Base-by-base conservation (phyloP, 2,329 filamentous ascomycete species). In the Orbilia oligospora region DNA sequence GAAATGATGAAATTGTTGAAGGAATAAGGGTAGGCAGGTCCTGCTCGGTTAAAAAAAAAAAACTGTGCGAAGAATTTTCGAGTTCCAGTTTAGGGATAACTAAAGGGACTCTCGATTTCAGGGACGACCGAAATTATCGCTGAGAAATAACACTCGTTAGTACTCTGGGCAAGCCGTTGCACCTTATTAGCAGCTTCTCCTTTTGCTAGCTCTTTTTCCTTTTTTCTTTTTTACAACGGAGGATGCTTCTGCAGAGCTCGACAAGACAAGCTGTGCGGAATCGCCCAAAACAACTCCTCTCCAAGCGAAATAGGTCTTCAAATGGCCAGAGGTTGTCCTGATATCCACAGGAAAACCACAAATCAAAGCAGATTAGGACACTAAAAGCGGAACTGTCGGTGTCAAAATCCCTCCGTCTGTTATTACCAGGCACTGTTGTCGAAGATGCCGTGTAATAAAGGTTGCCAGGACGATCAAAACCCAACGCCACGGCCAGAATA, bases 51-150 rank as follows among this genome's bases (percentile, higher is more conserved):
- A 77, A 68, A 68, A 75, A 64, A 64, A 77, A 77, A 71, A 72
- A 72, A 53, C 27, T 63, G 75, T 69, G 63, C 51, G 75, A 71
- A 72, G 68, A 78, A 65, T 72, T 78, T 78, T 78, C 68, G 75
- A 71, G 68, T 78, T 78, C 75, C 75, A 78, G 68, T 78, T 78
- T 78, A 67, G 75, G 73, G 68, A 71, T 78, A 78, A 78, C 56
- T 44, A 46, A 51, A 56, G 65, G 46, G 66, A 72, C 44, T 22
- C 65, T 41, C 61, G 64, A 66, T 66, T 63, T 75, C 71, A 75
- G 71, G 71, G 71, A 53, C 71, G 55, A 68, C 51, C 22, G 53
- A 38, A 68, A 68, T 41, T 48, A 63, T 68, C 20, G 44, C 16
- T 30, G 61, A 63, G 22, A 41, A 53, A 49, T 44, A 44, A 69